Percentiles rank a stretch among this genome's conserved stretches.
Evolutionary conservation across 2,329 filamentous ascomycete species (phyloP).

Genomic region (Juglanconis juglandina): DNA sequence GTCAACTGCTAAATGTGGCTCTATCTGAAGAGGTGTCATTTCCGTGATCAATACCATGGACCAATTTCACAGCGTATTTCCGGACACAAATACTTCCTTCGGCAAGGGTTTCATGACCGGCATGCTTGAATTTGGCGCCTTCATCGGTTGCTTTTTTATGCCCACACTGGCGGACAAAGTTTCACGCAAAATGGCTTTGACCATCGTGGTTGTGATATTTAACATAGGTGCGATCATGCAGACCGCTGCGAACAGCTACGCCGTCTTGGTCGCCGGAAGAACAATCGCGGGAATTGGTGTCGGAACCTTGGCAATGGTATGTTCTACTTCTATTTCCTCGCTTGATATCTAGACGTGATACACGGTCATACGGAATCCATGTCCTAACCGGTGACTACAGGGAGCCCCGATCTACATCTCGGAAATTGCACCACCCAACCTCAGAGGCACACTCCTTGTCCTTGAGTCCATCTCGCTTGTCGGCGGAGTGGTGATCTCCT

Average conservation of each 20-base stretch:
- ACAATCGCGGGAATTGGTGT: conserved; percentile 30
- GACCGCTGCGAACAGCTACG: conserved; percentile 27
- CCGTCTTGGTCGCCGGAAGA: conserved; percentile 25
- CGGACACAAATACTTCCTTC: conserved; percentile 29
- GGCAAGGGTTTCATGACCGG: conserved; percentile 39
- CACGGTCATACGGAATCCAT: too few relatives aligned
- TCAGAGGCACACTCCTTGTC: conserved; percentile 39
- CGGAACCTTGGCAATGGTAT: conserved; percentile 27
- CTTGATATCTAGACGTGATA: not conserved
- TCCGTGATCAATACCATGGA: conserved; percentile 46
- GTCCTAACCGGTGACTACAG: not conserved
- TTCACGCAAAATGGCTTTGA: conserved; percentile 40
- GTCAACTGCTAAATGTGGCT: not conserved
- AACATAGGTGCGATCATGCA: conserved; percentile 40
- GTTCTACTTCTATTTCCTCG: not conserved
- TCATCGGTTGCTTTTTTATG: conserved; percentile 32
- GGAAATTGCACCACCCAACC: conserved; percentile 34
- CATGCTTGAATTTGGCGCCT: conserved; percentile 38
- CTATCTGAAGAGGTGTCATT: conserved; percentile 27
- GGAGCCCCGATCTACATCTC: conserved; percentile 30
- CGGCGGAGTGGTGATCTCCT: conserved; percentile 49
- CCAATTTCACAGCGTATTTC: conserved; percentile 38
- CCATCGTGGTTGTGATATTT: conserved; percentile 37
- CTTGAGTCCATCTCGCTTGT: conserved; percentile 51
- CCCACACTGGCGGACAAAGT: conserved; percentile 37